phyloP scores from a whole-genome alignment of 1,139 yeast genomes.

The Diutina siamensis region DNA sequence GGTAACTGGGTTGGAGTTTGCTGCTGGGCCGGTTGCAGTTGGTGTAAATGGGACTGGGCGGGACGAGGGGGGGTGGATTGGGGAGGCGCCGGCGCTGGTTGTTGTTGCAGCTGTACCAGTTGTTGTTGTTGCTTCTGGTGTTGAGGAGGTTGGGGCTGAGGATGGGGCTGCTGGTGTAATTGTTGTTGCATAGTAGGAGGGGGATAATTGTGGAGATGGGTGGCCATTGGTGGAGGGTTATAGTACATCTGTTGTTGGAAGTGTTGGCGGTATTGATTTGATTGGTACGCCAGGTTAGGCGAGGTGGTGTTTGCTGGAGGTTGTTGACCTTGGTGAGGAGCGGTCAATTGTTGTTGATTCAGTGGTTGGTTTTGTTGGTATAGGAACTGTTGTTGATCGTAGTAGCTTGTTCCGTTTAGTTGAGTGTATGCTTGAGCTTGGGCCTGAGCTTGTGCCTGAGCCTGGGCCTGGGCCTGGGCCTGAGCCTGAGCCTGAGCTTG shows the following conservation, averaged over 20 bases:
- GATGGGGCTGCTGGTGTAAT: neutral
- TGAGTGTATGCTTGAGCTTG: neutral
- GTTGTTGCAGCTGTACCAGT: slow-evolving; percentile 4
- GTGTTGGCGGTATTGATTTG: slow-evolving; percentile 7
- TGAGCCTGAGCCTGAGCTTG: neutral
- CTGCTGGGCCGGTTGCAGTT: slow-evolving; percentile 6
- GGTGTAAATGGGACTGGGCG: slow-evolving; percentile 6
- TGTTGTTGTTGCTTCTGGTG: slow-evolving; percentile 6
- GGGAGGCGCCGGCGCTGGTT: neutral
- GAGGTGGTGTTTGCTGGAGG: slow-evolving; percentile 3
- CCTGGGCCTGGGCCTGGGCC: slow-evolving; percentile 1
- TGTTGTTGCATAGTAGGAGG: neutral
- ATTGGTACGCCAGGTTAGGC: neutral
- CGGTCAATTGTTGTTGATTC: neutral
- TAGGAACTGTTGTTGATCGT: neutral
- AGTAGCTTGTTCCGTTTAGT: neutral
- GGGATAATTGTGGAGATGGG: neutral
- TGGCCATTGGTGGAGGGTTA: slow-evolving; percentile 4
- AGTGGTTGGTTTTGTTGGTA: neutral
- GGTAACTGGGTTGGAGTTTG: slow-evolving; percentile 6
- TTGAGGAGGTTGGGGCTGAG: slow-evolving; percentile 5
- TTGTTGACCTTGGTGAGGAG: neutral
- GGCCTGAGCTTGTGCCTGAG: slow-evolving; percentile 1
- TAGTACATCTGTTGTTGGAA: slow-evolving; percentile 6
- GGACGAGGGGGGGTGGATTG: neutral